These are phyloP conservation scores for Debaryomyces castellii DNA, from an alignment of 805 yeast species.

Conservation along the genomic window DNA sequence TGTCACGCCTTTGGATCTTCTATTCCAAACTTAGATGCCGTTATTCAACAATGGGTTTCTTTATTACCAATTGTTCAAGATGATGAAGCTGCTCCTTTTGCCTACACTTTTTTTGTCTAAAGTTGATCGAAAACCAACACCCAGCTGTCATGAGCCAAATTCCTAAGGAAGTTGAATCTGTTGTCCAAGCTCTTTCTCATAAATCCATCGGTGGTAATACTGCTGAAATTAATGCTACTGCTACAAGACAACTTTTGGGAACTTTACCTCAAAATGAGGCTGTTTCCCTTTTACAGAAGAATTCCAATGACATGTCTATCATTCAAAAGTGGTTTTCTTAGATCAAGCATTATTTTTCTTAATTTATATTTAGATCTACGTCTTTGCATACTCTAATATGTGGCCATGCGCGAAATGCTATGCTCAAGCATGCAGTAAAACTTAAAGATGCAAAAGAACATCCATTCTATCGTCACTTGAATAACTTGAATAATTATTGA, in stretches of 20 bases:
- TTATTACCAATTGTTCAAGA: constrained; percentile 82
- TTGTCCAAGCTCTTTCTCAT: constrained; percentile 72
- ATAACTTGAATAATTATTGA: too few species aligned
- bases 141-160: constrained; percentile 51
- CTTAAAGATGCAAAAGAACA: background rate
- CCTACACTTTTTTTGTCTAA: constrained; percentile 73
- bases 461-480: too few species aligned
- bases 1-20: constrained; percentile 60
- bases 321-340: constrained; percentile 58
- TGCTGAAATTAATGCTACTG: constrained; percentile 62
- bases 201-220: constrained; percentile 66
- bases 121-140: constrained; percentile 67
- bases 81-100: constrained; percentile 83
- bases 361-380: constrained; percentile 1
- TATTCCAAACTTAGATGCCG: constrained; percentile 61
- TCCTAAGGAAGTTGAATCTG: constrained; percentile 63
- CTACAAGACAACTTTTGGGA: constrained; percentile 64
- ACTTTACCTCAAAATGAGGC: constrained; percentile 71
- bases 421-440: background rate
- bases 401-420: background rate
- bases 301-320: constrained; percentile 60
- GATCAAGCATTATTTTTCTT: constrained; percentile 2
- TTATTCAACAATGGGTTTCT: constrained; percentile 74
- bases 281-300: constrained; percentile 57
- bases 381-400: background rate